These are phyloP conservation scores for Quercus engelmannii DNA, from an alignment of 306 rosid species.

Conservation along the genomic window DNA sequence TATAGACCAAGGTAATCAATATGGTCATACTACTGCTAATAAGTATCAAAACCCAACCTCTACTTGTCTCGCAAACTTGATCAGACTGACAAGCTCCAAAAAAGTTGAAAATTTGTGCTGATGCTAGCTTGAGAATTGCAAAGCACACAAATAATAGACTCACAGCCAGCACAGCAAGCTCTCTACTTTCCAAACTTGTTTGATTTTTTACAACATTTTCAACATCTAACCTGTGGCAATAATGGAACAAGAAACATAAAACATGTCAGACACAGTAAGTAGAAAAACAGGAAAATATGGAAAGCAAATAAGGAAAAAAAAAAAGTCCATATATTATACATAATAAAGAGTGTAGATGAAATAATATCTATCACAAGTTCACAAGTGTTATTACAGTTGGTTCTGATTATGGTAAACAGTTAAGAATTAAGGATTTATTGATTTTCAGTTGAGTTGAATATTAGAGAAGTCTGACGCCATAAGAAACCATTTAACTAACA, in stretches of 20 bases:
- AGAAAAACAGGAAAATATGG: neutral
- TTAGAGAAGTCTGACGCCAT: neutral
- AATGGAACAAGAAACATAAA: neutral
- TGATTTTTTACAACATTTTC: slow-evolving; percentile 51
- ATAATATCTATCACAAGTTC: neutral
- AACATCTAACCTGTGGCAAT: slow-evolving; percentile 53
- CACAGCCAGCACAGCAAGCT: slow-evolving; percentile 61
- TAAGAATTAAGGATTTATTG: neutral
- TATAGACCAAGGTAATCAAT: slow-evolving; percentile 48
- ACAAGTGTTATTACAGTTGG: neutral
- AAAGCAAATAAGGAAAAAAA: neutral
- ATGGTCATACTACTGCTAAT: slow-evolving; percentile 59
- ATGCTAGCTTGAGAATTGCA: slow-evolving; percentile 55
- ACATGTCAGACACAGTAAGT: neutral
- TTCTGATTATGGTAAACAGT: neutral
- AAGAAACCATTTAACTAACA: neutral
- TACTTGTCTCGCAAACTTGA: slow-evolving; percentile 35
- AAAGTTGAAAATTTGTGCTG: slow-evolving; percentile 30
- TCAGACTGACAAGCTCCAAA: slow-evolving; percentile 35
- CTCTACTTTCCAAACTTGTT: slow-evolving; percentile 57
- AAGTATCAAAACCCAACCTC: slow-evolving; percentile 67
- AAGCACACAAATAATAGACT: slow-evolving; percentile 61
- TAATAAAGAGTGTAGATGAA: neutral
- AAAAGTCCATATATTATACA: neutral
- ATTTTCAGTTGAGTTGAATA: neutral